Conservation (phyloP, 2,329 filamentous ascomycete species). For the Curvularia sp. region DNA sequence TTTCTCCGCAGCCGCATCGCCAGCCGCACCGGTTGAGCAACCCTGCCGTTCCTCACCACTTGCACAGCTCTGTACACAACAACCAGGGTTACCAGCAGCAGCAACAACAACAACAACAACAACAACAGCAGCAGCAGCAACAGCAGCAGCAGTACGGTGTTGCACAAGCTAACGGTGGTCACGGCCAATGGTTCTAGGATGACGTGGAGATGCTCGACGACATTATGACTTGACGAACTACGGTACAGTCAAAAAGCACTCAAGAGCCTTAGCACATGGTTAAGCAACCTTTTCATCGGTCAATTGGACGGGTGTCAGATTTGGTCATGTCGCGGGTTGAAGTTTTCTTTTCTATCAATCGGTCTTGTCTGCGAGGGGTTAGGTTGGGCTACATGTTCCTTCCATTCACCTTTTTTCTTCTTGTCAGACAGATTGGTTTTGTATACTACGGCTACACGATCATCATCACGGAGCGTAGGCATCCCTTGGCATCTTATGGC, state of each 20-base stretch:
- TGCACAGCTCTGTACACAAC: conserved; percentile 50
- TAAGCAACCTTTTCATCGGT: conserved; percentile 34
- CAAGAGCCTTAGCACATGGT: conserved; percentile 28
- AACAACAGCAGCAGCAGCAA: conserved; percentile 48
- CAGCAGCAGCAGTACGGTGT: conserved; percentile 49
- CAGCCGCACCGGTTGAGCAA: conserved; percentile 49
- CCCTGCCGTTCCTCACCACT: conserved; percentile 45
- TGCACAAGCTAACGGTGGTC: conserved; percentile 23
- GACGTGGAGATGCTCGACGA: conserved; percentile 49
- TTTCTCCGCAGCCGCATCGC: conserved; percentile 46
- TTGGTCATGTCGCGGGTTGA: conserved; percentile 22
- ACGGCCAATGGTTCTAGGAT: conserved; percentile 18
- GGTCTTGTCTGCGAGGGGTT: conserved; percentile 30
- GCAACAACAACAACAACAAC: conserved; percentile 44
- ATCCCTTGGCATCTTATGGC: conserved; percentile 42
- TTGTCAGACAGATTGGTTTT: conserved; percentile 36
- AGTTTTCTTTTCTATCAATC: conserved; percentile 29
- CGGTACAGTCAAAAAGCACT: conserved; percentile 33
- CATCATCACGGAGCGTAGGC: conserved; percentile 44
- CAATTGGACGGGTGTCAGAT: conserved; percentile 28
- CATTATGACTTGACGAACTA: conserved; percentile 61
- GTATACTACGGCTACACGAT: conserved; percentile 49
- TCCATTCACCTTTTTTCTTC: conserved; percentile 2
- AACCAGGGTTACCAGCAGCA: conserved; percentile 51
- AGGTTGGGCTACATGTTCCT: background rate